Evolutionary conservation across 768 basidiomycete species (phyloP), one percentile per base, ranked within the genome.

Genomic region (Tricholoma saponaceum): DNA sequence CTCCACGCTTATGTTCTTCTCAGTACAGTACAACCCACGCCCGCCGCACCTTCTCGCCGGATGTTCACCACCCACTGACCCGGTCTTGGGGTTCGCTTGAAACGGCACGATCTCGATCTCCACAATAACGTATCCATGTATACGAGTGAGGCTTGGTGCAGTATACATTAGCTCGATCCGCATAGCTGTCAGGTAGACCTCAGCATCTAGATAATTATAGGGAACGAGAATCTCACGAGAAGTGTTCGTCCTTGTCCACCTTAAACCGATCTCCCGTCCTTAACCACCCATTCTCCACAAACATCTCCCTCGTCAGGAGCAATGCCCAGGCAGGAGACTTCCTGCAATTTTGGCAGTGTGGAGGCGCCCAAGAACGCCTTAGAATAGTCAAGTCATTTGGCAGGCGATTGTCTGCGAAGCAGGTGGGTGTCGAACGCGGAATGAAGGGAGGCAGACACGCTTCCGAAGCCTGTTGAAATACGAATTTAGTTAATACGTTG

Each of bases 1-100:
- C 5, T 61, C 61, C 0, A 67, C 67, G 8, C 87, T 85, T 4
- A 76, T 63, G 41, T 71, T 74, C 64, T 76, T 79, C 6, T 90
- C 90, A 0, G 66, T 64, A 0, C 6, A 92, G 71, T 0, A 91
- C 87, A 43, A 92, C 64, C 90, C 90, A 92, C 1, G 91, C 91
- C 1, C 85, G 81, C 0, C 90, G 90, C 1, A 87, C 77, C 63
- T 83, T 84, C 71, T 92, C 90, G 64, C 90, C 88, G 0, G 76
- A 74, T 0, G 86, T 85, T 2, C 86, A 83, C 0, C 84, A 86
- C 10, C 88, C 88, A 18, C 76, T 79, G 1, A 93, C 87, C 90
- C 90, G 0, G 86, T 73, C 7, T 78, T 77, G 0, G 89, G 87
- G 37, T 92, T 83, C 0, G 75, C 75, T n/a, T n/a, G n/a, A 18